Percentiles rank a stretch among this genome's conserved stretches.
Conservation (phyloP, 129 eudicot genomes). For the Lactuca saligna region DNA sequence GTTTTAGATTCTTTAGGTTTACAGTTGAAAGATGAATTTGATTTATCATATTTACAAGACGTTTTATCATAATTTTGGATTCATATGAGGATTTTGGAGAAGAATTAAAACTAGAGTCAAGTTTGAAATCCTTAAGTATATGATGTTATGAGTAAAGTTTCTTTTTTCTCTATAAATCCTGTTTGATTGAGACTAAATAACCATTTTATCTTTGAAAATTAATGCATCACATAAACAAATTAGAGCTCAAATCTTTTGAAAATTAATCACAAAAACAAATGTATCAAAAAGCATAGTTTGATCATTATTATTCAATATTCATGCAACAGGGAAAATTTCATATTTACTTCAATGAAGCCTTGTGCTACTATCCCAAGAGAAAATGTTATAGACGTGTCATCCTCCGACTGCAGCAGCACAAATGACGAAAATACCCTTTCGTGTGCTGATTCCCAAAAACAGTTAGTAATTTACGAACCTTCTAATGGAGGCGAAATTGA, state of each 20-base stretch:
- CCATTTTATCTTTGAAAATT: too few species aligned
- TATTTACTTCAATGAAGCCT: constrained; percentile 39
- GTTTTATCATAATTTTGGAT: constrained; percentile 3
- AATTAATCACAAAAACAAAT: too few species aligned
- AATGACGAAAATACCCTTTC: constrained; percentile 29
- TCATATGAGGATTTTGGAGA: background rate
- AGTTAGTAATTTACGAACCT: constrained; percentile 66
- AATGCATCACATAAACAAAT: too few species aligned
- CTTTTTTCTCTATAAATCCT: too few species aligned
- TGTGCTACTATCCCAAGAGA: constrained; percentile 10
- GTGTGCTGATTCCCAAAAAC: constrained; percentile 43
- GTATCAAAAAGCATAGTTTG: background rate
- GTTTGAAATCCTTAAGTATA: background rate
- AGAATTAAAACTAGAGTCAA: background rate
- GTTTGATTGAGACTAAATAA: too few species aligned
- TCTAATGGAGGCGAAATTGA: constrained; percentile 23
- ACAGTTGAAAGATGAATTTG: constrained; percentile 48
- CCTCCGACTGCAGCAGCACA: constrained; percentile 28
- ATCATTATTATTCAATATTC: constrained; percentile 7
- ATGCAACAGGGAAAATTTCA: constrained; percentile 27
- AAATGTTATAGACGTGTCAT: constrained; percentile 27
- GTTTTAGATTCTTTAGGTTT: constrained; percentile 46
- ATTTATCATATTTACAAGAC: constrained; percentile 17
- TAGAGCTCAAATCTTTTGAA: too few species aligned
- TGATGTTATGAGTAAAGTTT: too few species aligned